Conservation (phyloP, 108 stramenopile species). For the Cylindrotheca closterium region DNA sequence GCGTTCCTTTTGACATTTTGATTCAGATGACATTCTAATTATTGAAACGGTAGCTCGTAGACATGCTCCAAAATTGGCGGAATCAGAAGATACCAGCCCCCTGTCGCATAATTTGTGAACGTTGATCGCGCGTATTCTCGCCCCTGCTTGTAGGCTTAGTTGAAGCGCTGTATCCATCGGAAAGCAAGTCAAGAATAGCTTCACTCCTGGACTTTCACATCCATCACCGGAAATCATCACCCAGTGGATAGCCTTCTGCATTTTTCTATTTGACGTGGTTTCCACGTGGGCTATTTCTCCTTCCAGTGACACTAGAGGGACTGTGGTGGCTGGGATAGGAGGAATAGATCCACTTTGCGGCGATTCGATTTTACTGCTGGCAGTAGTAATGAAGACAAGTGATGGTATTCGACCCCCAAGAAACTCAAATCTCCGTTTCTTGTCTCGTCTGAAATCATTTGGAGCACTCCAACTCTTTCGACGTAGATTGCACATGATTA, state of each 20-base stretch:
- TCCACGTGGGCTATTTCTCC: slow-evolving; percentile 6
- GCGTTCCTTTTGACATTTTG: background rate
- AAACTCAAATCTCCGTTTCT: slow-evolving; percentile 21
- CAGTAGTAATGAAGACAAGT: slow-evolving; percentile 64
- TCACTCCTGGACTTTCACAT: no score
- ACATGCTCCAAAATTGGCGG: slow-evolving; percentile 51
- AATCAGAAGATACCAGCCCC: slow-evolving; percentile 3
- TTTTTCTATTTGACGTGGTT: background rate
- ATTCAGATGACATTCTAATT: slow-evolving; percentile 16
- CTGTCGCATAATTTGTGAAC: slow-evolving; percentile 44
- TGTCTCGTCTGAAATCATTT: slow-evolving; percentile 22
- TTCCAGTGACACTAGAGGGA: slow-evolving; percentile 24
- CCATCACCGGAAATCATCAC: no score
- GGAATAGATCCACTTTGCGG: background rate
- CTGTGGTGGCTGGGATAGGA: slow-evolving; percentile 12
- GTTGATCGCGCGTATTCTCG: slow-evolving; percentile 64
- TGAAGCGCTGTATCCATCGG: slow-evolving; percentile 45
- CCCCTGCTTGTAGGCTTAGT: slow-evolving; percentile 52
- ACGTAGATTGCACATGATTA: slow-evolving; percentile 42
- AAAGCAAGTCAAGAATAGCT: slow-evolving; percentile 47
- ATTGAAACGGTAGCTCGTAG: slow-evolving; percentile 62
- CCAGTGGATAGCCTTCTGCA: no score
- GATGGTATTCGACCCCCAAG: slow-evolving; percentile 49
- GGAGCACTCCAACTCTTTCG: slow-evolving; percentile 67
- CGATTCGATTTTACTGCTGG: slow-evolving; percentile 1